phyloP scores from a whole-genome alignment of 768 basidiomycete species.

The Tylopilus intermedius region DNA sequence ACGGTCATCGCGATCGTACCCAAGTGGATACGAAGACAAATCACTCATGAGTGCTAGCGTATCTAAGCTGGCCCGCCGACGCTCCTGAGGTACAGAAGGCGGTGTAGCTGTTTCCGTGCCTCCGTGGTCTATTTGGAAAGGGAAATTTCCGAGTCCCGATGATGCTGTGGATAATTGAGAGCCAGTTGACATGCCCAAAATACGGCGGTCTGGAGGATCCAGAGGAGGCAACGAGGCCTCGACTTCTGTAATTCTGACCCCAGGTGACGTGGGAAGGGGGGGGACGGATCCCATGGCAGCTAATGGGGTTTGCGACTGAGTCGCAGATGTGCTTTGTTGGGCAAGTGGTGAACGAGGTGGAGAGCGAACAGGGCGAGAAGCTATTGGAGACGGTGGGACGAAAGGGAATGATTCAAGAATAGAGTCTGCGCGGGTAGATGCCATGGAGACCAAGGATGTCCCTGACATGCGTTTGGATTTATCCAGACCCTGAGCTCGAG shows the following conservation, averaged over 20 bases:
- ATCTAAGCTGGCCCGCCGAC: slow-evolving; percentile 78
- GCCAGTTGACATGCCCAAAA: slow-evolving; percentile 67
- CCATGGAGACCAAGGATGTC: slow-evolving; percentile 60
- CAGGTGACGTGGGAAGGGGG: not conserved
- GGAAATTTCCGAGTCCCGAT: slow-evolving; percentile 78
- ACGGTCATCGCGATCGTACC: slow-evolving; percentile 49
- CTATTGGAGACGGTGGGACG: slow-evolving; percentile 85
- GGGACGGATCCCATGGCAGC: not conserved
- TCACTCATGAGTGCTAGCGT: slow-evolving; percentile 81
- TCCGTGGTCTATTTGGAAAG: slow-evolving; percentile 79
- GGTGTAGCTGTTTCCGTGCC: slow-evolving; percentile 29
- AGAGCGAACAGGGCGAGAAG: slow-evolving; percentile 69
- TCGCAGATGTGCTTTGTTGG: slow-evolving; percentile 47
- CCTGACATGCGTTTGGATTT: slow-evolving; percentile 51
- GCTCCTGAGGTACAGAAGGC: slow-evolving; percentile 37
- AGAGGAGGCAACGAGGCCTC: slow-evolving; percentile 33
- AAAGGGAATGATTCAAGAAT: slow-evolving; percentile 86
- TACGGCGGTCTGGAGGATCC: slow-evolving; percentile 48
- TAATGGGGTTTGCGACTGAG: slow-evolving; percentile 8
- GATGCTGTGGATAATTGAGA: slow-evolving; percentile 77
- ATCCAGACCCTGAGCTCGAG: slow-evolving; percentile 48
- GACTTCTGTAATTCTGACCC: slow-evolving; percentile 21
- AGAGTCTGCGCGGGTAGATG: slow-evolving; percentile 74
- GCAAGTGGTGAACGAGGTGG: slow-evolving; percentile 70
- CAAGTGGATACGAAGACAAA: slow-evolving; percentile 77